phyloP scores from a whole-genome alignment of 2,329 filamentous ascomycete genomes.

The Bretziella fagacearum region DNA sequence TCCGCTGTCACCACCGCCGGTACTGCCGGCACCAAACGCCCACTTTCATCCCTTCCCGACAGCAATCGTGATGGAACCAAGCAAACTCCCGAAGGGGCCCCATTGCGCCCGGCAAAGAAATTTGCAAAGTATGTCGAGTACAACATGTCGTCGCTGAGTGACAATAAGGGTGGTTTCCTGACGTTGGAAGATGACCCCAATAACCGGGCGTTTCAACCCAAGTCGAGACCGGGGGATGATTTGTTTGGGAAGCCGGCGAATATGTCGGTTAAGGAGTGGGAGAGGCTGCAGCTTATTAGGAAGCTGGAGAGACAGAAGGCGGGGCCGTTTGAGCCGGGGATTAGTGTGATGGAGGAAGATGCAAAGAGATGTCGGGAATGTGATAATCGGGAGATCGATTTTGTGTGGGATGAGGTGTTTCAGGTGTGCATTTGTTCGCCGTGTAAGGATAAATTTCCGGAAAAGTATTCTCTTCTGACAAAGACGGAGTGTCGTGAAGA shows the following conservation, averaged over 20 bases:
- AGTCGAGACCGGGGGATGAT: conserved; percentile 21
- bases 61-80: conserved; percentile 31
- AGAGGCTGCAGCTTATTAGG: conserved; percentile 58
- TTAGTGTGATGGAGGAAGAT: conserved; percentile 55
- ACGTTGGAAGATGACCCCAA: conserved; percentile 81
- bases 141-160: conserved; percentile 94
- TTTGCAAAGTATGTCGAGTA: conserved; percentile 94
- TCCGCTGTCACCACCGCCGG: conserved; percentile 49
- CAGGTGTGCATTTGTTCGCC: conserved; percentile 53
- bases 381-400: conserved; percentile 72
- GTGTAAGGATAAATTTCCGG: conserved; percentile 80
- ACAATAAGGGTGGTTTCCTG: conserved; percentile 92
- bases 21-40: conserved; percentile 5
- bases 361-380: conserved; percentile 75
- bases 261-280: conserved; percentile 88
- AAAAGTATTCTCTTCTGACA: conserved; percentile 87
- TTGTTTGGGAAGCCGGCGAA: conserved; percentile 57
- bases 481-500: conserved; percentile 95
- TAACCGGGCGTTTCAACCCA: conserved; percentile 51
- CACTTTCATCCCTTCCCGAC: conserved; percentile 31
- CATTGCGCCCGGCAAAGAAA: conserved; percentile 62
- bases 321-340: conserved; percentile 74
- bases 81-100: conserved; percentile 38
- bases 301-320: conserved; percentile 55
- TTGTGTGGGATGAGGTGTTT: conserved; percentile 82